Conservation (phyloP, 108 stramenopile species). For the Craspedostauros australis region DNA sequence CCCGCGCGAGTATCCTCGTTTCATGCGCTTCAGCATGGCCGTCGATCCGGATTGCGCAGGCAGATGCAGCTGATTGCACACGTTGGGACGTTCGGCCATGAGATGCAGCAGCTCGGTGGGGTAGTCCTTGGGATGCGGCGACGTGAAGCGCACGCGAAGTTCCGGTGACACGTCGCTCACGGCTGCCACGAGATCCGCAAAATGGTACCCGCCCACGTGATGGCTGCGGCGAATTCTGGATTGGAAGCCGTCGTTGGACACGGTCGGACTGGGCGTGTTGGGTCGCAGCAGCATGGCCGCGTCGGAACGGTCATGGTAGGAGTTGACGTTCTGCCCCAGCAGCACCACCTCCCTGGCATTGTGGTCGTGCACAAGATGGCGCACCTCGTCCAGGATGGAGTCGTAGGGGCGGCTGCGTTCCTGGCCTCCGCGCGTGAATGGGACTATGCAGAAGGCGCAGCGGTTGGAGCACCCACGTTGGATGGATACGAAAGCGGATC, state of each 20-base stretch:
- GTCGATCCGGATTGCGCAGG: constrained; percentile 94
- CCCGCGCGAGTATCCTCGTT: constrained; percentile 92
- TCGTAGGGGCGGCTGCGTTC: constrained; percentile 88
- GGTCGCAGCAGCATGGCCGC: constrained; percentile 31
- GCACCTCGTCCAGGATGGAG: constrained; percentile 86
- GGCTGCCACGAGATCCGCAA: constrained; percentile 89
- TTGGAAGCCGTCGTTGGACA: constrained; percentile 83
- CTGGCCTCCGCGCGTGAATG: constrained; percentile 90
- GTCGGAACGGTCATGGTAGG: constrained; percentile 87
- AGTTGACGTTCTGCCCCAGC: constrained; percentile 98
- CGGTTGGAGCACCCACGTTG: constrained; percentile 94
- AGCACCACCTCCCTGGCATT: constrained; percentile 90
- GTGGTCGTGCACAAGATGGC: constrained; percentile 56
- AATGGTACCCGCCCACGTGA: constrained; percentile 80
- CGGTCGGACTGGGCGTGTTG: constrained; percentile 9
- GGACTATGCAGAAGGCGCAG: constrained; percentile 95
- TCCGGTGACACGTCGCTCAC: constrained; percentile 86
- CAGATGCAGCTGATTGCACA: constrained; percentile 92
- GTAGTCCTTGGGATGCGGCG: constrained; percentile 99
- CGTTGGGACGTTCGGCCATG: constrained; percentile 89
- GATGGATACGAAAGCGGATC: constrained; percentile 93
- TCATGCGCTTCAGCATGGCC: constrained; percentile 87
- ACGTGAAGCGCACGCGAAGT: constrained; percentile 93
- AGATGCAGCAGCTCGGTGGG: constrained; percentile 77
- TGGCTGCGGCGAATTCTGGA: constrained; percentile 65